Conservation (phyloP, 2,329 filamentous ascomycete species). For the Apiospora sp. region DNA sequence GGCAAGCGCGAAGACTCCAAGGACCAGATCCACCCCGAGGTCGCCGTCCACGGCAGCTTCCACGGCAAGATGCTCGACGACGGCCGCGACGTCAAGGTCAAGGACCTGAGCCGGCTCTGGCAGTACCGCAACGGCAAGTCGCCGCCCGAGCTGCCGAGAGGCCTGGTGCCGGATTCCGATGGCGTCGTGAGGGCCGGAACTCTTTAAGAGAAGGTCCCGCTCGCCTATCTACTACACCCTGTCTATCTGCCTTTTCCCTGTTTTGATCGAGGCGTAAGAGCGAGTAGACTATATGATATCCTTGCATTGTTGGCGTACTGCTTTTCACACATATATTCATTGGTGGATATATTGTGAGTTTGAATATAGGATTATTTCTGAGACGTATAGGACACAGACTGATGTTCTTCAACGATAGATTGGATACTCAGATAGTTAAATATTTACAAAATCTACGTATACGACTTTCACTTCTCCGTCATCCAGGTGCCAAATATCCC, state of each 20-base stretch:
- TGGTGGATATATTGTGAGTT: background rate
- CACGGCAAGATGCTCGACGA: constrained; percentile 37
- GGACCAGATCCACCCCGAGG: constrained; percentile 29
- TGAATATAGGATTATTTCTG: background rate
- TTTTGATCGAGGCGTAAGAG: background rate
- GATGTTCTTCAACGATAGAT: too few species aligned
- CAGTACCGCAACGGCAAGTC: constrained; percentile 66
- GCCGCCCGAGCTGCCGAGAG: constrained; percentile 53
- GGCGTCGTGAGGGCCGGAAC: constrained; percentile 50
- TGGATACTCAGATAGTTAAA: background rate
- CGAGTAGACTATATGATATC: background rate
- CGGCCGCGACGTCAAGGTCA: constrained; percentile 56
- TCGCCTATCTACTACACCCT: background rate
- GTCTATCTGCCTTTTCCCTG: background rate
- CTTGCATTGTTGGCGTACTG: constrained; percentile 11
- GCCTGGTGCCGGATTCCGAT: constrained; percentile 44
- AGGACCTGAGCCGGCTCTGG: constrained; percentile 69
- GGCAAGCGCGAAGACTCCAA: constrained; percentile 15
- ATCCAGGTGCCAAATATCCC: background rate
- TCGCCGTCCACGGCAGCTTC: constrained; percentile 43
- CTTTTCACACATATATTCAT: background rate
- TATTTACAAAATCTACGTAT: background rate
- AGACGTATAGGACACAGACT: background rate
- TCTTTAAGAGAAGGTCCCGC: constrained; percentile 34
- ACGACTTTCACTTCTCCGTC: too few species aligned